These are phyloP conservation scores for Yamadazyma diospyri DNA, from an alignment of 1,139 yeast species.

Conservation along the genomic window DNA sequence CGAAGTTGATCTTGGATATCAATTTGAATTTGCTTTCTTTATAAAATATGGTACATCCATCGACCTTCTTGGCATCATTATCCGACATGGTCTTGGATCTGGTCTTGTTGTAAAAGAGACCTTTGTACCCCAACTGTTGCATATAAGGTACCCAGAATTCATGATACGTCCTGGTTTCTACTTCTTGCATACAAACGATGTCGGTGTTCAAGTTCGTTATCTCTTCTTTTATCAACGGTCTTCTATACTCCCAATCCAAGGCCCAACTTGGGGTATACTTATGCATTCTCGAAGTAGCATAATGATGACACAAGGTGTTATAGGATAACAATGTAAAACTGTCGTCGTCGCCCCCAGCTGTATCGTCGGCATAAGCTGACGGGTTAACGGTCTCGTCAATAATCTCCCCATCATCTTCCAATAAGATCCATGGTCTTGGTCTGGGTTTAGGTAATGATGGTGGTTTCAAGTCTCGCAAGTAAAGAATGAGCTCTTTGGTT, in stretches of 20 bases:
- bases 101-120: slow-evolving; percentile 80
- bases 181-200: slow-evolving; percentile 90
- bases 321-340: slow-evolving; percentile 78
- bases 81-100: slow-evolving; percentile 91
- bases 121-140: slow-evolving; percentile 72
- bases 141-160: slow-evolving; percentile 82
- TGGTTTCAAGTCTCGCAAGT: slow-evolving; percentile 71
- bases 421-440: slow-evolving; percentile 77
- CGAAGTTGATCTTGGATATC: slow-evolving; percentile 69
- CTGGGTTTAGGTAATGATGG: slow-evolving; percentile 63
- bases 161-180: slow-evolving; percentile 80
- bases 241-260: slow-evolving; percentile 88
- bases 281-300: slow-evolving; percentile 89
- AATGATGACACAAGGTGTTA: slow-evolving; percentile 91
- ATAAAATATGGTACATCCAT: slow-evolving; percentile 94
- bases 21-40: slow-evolving; percentile 66
- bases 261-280: slow-evolving; percentile 98
- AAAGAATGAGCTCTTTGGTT: slow-evolving; percentile 74
- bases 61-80: slow-evolving; percentile 82
- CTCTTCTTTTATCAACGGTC: slow-evolving; percentile 70
- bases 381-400: slow-evolving; percentile 35
- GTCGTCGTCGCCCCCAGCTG: slow-evolving; percentile 22
- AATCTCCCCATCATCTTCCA: slow-evolving; percentile 74
- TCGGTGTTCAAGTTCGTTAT: slow-evolving; percentile 65
- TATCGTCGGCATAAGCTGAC: slow-evolving; percentile 28